phyloP scores from a whole-genome alignment of 2,329 filamentous ascomycete genomes.

The Emergomyces pasteurianus region DNA sequence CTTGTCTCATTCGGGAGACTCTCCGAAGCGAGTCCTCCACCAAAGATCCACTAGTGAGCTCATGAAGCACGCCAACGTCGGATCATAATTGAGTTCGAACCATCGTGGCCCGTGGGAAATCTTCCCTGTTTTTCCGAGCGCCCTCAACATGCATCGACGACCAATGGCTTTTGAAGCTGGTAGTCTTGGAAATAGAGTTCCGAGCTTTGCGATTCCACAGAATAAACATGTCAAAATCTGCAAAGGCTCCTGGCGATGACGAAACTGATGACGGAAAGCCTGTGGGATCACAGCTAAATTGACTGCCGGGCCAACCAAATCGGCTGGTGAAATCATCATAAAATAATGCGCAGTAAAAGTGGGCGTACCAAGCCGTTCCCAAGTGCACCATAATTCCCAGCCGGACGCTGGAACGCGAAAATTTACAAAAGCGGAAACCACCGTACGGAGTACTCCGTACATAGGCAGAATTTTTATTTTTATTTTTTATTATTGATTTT shows the following conservation, averaged over 20 bases:
- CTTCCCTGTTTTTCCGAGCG: background rate
- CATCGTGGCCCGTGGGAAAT: background rate
- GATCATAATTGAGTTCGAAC: background rate
- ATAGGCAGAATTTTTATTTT: background rate
- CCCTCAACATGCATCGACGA: too few species aligned
- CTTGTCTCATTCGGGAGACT: slow-evolving; percentile 1
- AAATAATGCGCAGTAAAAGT: background rate
- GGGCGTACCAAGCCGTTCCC: background rate
- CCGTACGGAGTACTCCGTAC: too few species aligned
- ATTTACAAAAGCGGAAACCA: background rate
- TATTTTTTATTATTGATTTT: too few species aligned
- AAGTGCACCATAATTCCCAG: background rate
- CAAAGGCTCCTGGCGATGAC: background rate
- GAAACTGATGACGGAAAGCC: background rate
- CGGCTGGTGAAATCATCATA: too few species aligned
- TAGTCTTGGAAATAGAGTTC: background rate
- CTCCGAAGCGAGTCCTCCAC: background rate
- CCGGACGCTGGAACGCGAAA: too few species aligned
- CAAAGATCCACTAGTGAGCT: background rate
- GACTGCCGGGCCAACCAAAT: background rate
- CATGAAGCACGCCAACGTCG: background rate
- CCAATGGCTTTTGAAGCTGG: too few species aligned
- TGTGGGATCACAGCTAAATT: background rate
- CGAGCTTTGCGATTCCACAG: background rate
- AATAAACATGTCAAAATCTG: too few species aligned